Base-by-base conservation (phyloP, 108 stramenopile species). In the Fragilaria radians region DNA sequence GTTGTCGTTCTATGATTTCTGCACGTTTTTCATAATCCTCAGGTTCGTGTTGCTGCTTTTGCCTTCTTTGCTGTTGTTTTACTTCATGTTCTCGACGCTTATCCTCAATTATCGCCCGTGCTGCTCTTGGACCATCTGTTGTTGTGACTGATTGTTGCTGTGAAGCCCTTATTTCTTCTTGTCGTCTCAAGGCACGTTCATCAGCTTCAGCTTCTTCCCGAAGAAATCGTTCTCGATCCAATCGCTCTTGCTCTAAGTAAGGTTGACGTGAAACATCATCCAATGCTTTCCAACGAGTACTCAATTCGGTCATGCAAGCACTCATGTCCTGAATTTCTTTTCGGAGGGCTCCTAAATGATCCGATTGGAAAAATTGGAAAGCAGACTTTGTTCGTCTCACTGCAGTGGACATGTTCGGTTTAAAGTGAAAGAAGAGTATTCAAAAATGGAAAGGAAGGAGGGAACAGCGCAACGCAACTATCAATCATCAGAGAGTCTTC, bases 241-340 rank as follows among this genome's bases (percentile, higher is more conserved):
- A n/a, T 30, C 46, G 54, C 72, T 89, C 93, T 47, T 61, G 53
- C 45, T 80, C 71, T 21, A 76, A 51, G 57, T 85, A 91, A 46
- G 72, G 72, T 19, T 59, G 55, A 28, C 62, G 67, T 18, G 67
- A 61, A 18, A 31, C 66, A 23, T 60, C 65, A 48, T 69, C 48
- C 49, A 90, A 61, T 14, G 70, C 53, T 58, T 81, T 86, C 92
- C 92, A 94, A 47, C 73, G 83, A 18, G 76, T 32, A 5, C 76
- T 62, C 59, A 84, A 72, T 56, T 75, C 76, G 28, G 83, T 86
- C 92, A 90, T 93, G 26, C 86, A 83, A 31, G 83, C 88, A 11
- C 92, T 88, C 86, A 93, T 89, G 60, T 72, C 49, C 7, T 68
- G 19, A 5, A 88, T 62, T 48, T 83, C 73, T 7, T 81, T 73